Evolutionary conservation across 2,329 filamentous ascomycete species (phyloP).

Genomic region (Sporothrix humicola): DNA sequence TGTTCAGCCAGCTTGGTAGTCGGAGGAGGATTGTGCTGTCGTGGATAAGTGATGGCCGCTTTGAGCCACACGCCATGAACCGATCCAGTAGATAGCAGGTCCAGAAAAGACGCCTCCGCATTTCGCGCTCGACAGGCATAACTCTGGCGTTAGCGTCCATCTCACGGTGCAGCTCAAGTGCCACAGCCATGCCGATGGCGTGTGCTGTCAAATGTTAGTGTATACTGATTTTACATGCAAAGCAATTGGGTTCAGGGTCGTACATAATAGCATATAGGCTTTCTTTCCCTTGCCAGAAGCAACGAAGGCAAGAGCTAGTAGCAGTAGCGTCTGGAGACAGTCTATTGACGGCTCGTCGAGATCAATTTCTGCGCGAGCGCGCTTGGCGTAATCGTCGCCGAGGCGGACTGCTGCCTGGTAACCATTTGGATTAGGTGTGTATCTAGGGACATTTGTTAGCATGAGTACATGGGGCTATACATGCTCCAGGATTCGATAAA

Average conservation of each 20-base stretch:
- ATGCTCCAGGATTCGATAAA: too few species aligned
- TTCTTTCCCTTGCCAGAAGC: conserved; percentile 82
- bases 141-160: conserved; percentile 66
- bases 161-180: conserved; percentile 80
- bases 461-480: too few species aligned
- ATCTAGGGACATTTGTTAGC: conserved; percentile 55
- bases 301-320: conserved; percentile 77
- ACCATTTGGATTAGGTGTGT: conserved; percentile 69
- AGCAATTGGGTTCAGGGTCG: too few species aligned
- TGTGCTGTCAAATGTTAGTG: conserved; percentile 62
- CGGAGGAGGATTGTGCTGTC: conserved; percentile 78
- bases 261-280: conserved; percentile 85
- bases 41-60: conserved; percentile 77
- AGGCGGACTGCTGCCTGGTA: conserved; percentile 70
- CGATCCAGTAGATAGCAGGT: conserved; percentile 85
- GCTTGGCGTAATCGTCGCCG: conserved; percentile 74
- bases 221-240: too few species aligned
- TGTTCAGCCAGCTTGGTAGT: conserved; percentile 74
- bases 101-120: conserved; percentile 83
- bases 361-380: conserved; percentile 72
- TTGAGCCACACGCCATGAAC: conserved; percentile 82
- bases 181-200: conserved; percentile 81
- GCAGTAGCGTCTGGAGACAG: conserved; percentile 73
- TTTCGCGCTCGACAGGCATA: conserved; percentile 73
- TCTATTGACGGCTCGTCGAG: conserved; percentile 82